Evolutionary conservation across 148 eudicot genomes (phyloP).

Genomic region (Camellia sinensis): DNA sequence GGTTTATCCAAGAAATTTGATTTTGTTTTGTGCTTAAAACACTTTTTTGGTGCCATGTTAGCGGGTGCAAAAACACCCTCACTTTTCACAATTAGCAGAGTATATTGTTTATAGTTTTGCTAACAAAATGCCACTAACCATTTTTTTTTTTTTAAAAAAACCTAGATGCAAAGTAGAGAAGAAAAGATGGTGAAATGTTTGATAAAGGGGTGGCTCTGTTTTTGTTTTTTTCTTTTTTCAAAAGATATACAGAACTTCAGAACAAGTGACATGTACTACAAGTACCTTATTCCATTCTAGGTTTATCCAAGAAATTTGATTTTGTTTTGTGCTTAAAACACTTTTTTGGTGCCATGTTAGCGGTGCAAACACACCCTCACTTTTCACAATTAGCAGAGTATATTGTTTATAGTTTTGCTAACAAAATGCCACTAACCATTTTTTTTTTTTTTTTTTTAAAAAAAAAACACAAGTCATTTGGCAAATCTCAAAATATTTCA

Average conservation of each 20-base stretch:
- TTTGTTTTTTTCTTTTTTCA: too few relatives aligned
- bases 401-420: too few relatives aligned
- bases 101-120: too few relatives aligned
- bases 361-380: neutral
- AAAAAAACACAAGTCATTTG: too few relatives aligned
- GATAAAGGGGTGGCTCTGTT: neutral
- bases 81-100: too few relatives aligned
- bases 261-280: neutral
- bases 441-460: too few relatives aligned
- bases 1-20: neutral
- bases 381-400: too few relatives aligned
- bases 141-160: too few relatives aligned
- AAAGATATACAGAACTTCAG: neutral
- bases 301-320: neutral
- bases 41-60: neutral
- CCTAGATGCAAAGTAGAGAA: neutral
- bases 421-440: too few relatives aligned
- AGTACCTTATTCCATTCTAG: constrained; percentile 9
- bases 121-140: too few relatives aligned
- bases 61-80: neutral
- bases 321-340: neutral
- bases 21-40: neutral
- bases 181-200: neutral
- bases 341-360: neutral
- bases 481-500: too few relatives aligned